Evolutionary conservation across 495 filamentous ascomycete species (phyloP).

Genomic region (Ramalina intermedia): DNA sequence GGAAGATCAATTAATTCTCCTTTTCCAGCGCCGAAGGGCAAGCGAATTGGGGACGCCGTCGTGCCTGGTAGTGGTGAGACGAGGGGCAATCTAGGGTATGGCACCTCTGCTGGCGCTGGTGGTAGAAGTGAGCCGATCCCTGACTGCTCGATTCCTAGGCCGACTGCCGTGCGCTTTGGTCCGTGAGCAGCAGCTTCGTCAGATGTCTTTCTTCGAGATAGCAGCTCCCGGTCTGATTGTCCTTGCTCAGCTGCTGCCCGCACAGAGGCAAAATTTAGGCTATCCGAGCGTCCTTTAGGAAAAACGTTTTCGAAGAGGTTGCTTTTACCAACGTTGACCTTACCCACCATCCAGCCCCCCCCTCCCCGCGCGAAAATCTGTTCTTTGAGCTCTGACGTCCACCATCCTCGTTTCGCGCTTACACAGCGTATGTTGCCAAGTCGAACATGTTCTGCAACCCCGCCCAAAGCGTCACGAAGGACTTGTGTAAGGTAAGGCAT

Average conservation of each 20-base stretch:
- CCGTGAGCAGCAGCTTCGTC: neutral
- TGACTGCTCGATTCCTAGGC: neutral
- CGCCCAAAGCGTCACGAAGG: slow-evolving; percentile 56
- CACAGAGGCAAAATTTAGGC: slow-evolving; percentile 2
- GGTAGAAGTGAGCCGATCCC: slow-evolving; percentile 42
- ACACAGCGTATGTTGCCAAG: slow-evolving; percentile 76
- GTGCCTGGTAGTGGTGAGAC: slow-evolving; percentile 83
- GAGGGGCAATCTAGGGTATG: slow-evolving; percentile 66
- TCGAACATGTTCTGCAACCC: slow-evolving; percentile 43
- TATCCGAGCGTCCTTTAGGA: slow-evolving; percentile 48
- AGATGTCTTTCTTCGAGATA: neutral
- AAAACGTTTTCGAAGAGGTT: slow-evolving; percentile 73
- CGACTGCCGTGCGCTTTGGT: neutral
- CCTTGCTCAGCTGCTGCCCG: slow-evolving; percentile 1
- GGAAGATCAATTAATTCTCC: slow-evolving; percentile 94
- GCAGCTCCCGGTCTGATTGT: neutral
- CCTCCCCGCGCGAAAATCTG: slow-evolving; percentile 67
- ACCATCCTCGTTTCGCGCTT: slow-evolving; percentile 71
- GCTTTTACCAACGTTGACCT: slow-evolving; percentile 93
- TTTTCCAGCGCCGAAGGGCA: slow-evolving; percentile 68
- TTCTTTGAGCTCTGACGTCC: slow-evolving; percentile 75
- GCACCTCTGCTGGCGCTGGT: slow-evolving; percentile 52
- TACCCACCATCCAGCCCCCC: slow-evolving; percentile 95
- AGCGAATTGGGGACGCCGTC: slow-evolving; percentile 82
- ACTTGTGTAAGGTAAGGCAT: slow-evolving; percentile 68